These are phyloP conservation scores for Pontederia crassipes DNA, from an alignment of 176 grass and related monocot genomes.

Conservation along the genomic window DNA sequence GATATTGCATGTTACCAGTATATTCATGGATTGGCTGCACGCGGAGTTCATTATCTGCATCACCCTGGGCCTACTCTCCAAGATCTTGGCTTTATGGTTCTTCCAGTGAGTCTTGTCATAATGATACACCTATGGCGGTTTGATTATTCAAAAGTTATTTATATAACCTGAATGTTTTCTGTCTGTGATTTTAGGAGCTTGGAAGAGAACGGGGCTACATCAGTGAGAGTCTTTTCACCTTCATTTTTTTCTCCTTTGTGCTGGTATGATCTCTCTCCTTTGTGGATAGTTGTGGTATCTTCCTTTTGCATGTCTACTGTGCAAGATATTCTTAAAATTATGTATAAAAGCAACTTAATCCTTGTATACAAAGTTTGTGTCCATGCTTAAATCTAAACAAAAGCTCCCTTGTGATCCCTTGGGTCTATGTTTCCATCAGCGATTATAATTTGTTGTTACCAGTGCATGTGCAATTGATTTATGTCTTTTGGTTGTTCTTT, in stretches of 20 bases:
- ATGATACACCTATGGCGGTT: no score
- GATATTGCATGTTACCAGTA: not conserved
- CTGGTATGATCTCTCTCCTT: constrained; percentile 44
- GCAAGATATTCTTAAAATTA: no score
- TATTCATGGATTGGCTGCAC: constrained; percentile 3
- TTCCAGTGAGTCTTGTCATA: not conserved
- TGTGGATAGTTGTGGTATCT: not conserved
- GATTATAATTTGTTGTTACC: no score
- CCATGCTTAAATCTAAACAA: no score
- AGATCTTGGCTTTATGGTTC: constrained; percentile 1
- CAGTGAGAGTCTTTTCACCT: constrained; percentile 85
- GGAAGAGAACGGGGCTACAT: constrained; percentile 70
- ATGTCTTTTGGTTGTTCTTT: no score
- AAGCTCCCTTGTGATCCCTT: no score
- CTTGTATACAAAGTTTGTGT: no score
- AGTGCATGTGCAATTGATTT: no score
- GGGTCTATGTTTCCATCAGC: no score
- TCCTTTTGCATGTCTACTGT: no score
- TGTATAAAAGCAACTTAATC: no score
- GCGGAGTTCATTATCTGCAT: constrained; percentile 1
- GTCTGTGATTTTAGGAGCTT: constrained; percentile 57
- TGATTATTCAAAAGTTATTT: not conserved
- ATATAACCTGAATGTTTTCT: not conserved
- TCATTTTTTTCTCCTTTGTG: constrained; percentile 74
- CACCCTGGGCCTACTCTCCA: not conserved